A percentile compares a stretch with the other conserved stretches of the same genome.
These are phyloP conservation scores for Atractiella rhizophila DNA, from an alignment of 768 basidiomycete genomes.

Conservation along the genomic window DNA sequence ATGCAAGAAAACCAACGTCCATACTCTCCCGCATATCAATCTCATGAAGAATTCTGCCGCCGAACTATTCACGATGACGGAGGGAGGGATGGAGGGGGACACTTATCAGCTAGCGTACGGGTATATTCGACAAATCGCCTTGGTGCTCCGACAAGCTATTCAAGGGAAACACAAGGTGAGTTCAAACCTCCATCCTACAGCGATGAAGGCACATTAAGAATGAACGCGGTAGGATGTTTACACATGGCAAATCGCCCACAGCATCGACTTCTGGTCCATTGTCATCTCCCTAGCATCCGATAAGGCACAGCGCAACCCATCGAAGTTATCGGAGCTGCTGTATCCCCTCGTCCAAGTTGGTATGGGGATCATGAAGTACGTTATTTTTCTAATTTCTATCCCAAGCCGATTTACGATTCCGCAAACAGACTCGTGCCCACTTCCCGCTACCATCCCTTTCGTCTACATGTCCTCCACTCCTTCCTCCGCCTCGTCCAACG, in stretches of 20 bases:
- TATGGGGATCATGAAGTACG: constrained; percentile 73
- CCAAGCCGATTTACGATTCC: neutral
- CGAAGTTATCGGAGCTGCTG: constrained; percentile 60
- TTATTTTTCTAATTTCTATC: constrained; percentile 8
- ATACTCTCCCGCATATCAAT: constrained; percentile 73
- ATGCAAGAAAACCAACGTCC: constrained; percentile 55
- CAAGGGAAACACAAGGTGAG: constrained; percentile 55
- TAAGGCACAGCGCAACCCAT: constrained; percentile 34
- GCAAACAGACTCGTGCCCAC: constrained; percentile 54
- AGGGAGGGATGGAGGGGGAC: constrained; percentile 23
- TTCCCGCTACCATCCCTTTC: constrained; percentile 76
- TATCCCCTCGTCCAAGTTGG: constrained; percentile 90
- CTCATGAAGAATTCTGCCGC: constrained; percentile 95
- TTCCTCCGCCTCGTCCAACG: constrained; percentile 61
- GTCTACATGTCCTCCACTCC: constrained; percentile 72
- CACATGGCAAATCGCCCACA: constrained; percentile 96
- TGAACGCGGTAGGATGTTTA: constrained; percentile 32
- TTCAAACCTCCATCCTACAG: neutral
- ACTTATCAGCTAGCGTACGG: constrained; percentile 88
- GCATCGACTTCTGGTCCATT: constrained; percentile 81
- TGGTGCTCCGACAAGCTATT: constrained; percentile 73
- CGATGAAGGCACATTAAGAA: neutral
- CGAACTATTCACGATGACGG: constrained; percentile 60
- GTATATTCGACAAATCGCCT: constrained; percentile 81
- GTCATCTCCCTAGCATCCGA: constrained; percentile 64